phyloP scores from a whole-genome alignment of 805 yeast genomes.

The Candida nitratophila region DNA sequence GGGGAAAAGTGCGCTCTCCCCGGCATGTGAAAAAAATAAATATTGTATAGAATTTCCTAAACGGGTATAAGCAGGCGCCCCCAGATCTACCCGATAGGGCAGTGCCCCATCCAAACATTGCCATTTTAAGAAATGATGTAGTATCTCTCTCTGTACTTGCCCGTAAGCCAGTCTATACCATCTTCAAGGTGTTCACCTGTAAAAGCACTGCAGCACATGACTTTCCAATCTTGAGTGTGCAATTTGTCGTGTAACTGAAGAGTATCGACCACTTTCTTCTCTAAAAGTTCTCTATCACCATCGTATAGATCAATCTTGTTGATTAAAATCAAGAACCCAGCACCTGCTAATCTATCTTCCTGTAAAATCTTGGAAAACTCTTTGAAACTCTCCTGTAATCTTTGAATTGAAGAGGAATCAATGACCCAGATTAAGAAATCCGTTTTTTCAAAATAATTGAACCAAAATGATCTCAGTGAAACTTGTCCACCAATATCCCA shows the following conservation, averaged over 20 bases:
- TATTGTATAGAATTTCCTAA: too few relatives aligned
- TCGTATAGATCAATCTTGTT: conserved; percentile 66
- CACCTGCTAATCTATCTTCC: conserved; percentile 66
- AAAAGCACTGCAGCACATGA: conserved; percentile 42
- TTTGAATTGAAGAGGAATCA: conserved; percentile 53
- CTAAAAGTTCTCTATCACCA: conserved; percentile 13
- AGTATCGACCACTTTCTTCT: conserved; percentile 10
- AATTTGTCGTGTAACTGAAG: conserved; percentile 26
- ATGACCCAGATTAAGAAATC: conserved; percentile 84
- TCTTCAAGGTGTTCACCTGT: conserved; percentile 33
- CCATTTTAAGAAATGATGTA: conserved; percentile 15
- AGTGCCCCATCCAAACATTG: too few relatives aligned
- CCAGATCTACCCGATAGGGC: too few relatives aligned
- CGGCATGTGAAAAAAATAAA: background rate
- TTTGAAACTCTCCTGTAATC: conserved; percentile 55
- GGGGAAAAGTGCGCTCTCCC: background rate
- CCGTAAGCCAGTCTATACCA: conserved; percentile 37
- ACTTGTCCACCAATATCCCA: conserved; percentile 92
- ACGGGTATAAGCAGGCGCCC: too few relatives aligned
- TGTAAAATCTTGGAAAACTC: conserved; percentile 58
- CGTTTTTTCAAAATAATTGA: conserved; percentile 80
- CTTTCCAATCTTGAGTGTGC: conserved; percentile 31
- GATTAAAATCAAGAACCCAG: conserved; percentile 58
- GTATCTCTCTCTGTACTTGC: conserved; percentile 32
- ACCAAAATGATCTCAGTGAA: conserved; percentile 83